phyloP scores from a whole-genome alignment of 169 alveolate genomes.

The Cryptosporidium baileyi region DNA sequence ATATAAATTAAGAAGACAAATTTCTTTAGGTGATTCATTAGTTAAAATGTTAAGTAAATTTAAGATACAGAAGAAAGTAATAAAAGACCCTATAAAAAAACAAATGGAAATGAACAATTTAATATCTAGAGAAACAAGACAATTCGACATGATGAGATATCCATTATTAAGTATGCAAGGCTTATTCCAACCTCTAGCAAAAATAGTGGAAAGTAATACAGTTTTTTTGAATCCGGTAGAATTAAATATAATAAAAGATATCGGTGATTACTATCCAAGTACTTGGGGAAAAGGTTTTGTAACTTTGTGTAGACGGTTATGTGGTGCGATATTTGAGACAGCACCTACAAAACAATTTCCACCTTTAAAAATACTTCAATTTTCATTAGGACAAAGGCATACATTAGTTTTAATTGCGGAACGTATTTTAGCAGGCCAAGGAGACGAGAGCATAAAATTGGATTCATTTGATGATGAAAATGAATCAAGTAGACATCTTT shows the following conservation, averaged over 20 bases:
- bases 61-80: constrained; percentile 14
- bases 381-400: constrained; percentile 63
- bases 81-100: constrained; percentile 37
- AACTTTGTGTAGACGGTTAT: constrained; percentile 60
- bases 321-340: constrained; percentile 60
- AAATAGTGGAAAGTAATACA: constrained; percentile 67
- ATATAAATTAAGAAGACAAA: not conserved
- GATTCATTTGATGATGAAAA: constrained; percentile 35
- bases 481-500: not conserved
- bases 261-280: constrained; percentile 64
- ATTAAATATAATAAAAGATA: constrained; percentile 19
- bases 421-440: constrained; percentile 57
- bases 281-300: constrained; percentile 71
- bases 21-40: constrained; percentile 24
- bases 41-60: constrained; percentile 12
- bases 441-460: constrained; percentile 16
- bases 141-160: constrained; percentile 66
- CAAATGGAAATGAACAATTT: constrained; percentile 30
- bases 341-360: constrained; percentile 70
- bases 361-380: constrained; percentile 59
- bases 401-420: constrained; percentile 63
- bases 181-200: constrained; percentile 67
- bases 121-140: constrained; percentile 34
- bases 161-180: constrained; percentile 69
- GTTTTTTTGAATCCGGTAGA: constrained; percentile 66